Conservation (phyloP, 495 filamentous ascomycete species). For the Venustampulla echinocandica region DNA sequence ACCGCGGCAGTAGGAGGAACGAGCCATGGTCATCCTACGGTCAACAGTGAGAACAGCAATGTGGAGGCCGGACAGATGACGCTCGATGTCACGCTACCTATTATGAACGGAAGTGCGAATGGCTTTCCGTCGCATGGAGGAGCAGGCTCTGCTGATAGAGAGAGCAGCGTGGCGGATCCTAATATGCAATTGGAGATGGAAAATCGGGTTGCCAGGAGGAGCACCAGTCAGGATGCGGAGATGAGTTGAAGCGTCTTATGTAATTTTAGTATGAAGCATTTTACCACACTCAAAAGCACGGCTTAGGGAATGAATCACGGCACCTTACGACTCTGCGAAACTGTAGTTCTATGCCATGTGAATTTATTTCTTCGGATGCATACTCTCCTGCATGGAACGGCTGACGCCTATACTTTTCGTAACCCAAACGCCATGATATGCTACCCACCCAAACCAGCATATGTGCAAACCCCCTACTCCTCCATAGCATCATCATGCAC, state of each 20-base stretch:
- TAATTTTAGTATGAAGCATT: background rate
- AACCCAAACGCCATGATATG: slow-evolving; percentile 5
- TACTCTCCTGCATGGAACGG: background rate
- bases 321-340: too few species aligned
- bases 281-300: too few species aligned
- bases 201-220: slow-evolving; percentile 9
- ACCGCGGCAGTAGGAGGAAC: slow-evolving; percentile 17
- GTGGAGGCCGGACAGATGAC: slow-evolving; percentile 47
- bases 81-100: slow-evolving; percentile 32
- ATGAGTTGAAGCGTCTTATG: slow-evolving; percentile 9
- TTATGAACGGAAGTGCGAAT: slow-evolving; percentile 28
- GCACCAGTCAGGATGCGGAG: slow-evolving; percentile 39
- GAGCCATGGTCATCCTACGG: slow-evolving; percentile 5
- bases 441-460: too few species aligned
- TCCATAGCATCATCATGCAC: slow-evolving; percentile 44
- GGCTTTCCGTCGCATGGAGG: background rate
- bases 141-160: slow-evolving; percentile 6
- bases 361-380: background rate
- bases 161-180: slow-evolving; percentile 12
- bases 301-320: too few species aligned
- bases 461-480: slow-evolving; percentile 29
- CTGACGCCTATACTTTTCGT: slow-evolving; percentile 10
- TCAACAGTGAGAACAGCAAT: slow-evolving; percentile 12
- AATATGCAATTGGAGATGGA: slow-evolving; percentile 24
- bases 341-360: background rate